These are phyloP conservation scores for Pseudognaphalium luteoalbum DNA, from an alignment of 129 eudicot species.

Conservation along the genomic window DNA sequence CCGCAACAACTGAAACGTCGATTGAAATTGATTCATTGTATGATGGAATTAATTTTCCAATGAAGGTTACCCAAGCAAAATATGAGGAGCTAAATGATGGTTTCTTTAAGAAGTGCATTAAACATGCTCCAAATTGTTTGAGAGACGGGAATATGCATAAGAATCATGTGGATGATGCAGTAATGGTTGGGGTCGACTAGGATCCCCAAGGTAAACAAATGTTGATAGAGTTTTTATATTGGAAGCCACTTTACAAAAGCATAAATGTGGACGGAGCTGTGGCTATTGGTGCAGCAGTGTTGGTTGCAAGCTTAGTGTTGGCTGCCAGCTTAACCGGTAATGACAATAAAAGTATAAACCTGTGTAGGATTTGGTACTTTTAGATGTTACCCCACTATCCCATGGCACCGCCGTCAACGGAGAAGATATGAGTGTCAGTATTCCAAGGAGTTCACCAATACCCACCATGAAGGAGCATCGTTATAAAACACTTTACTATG, in stretches of 20 bases:
- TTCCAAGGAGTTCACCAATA: constrained; percentile 25
- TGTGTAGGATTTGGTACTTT: constrained; percentile 23
- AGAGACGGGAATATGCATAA: constrained; percentile 21
- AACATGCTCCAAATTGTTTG: constrained; percentile 18
- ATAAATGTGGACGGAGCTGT: constrained; percentile 27
- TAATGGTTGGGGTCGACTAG: constrained; percentile 24
- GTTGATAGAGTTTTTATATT: constrained; percentile 16
- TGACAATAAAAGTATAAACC: constrained; percentile 1
- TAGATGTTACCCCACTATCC: constrained; percentile 29
- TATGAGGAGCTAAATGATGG: no score
- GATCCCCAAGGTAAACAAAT: constrained; percentile 26
- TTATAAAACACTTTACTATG: background rate
- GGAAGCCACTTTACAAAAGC: constrained; percentile 25
- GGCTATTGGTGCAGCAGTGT: constrained; percentile 26
- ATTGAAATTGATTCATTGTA: no score
- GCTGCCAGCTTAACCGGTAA: constrained; percentile 25
- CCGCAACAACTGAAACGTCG: no score
- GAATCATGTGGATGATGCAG: constrained; percentile 19
- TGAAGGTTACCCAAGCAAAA: no score
- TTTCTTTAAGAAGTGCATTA: constrained; percentile 10
- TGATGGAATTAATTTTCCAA: no score
- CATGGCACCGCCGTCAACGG: background rate
- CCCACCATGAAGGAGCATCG: background rate
- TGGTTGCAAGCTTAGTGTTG: constrained; percentile 32
- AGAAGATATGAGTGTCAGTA: background rate